These are phyloP conservation scores for Sphagnum contortum DNA, from an alignment of 225 moss, liverwort and hornwort genomes.

Conservation along the genomic window DNA sequence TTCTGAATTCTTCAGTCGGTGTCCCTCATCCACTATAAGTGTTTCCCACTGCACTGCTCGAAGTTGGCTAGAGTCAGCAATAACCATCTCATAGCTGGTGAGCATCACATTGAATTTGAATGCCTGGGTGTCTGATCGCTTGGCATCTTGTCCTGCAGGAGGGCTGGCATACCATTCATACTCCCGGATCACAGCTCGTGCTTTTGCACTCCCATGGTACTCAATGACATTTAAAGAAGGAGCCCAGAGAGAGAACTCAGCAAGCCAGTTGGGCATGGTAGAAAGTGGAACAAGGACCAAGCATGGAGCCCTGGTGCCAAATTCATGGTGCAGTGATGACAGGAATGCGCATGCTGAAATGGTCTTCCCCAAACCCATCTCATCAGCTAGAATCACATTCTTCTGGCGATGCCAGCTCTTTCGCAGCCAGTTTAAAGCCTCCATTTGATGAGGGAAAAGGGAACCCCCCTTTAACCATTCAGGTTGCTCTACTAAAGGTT, in stretches of 20 bases:
- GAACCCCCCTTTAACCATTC: constrained; percentile 55
- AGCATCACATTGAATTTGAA: constrained; percentile 88
- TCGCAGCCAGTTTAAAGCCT: constrained; percentile 82
- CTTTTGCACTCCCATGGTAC: constrained; percentile 74
- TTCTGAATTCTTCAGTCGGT: constrained; percentile 43
- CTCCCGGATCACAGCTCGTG: constrained; percentile 67
- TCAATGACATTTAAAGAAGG: constrained; percentile 79
- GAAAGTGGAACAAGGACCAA: constrained; percentile 67
- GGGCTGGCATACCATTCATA: constrained; percentile 69
- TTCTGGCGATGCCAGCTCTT: constrained; percentile 59
- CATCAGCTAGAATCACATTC: constrained; percentile 78
- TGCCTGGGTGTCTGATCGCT: constrained; percentile 15
- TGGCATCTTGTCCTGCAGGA: constrained; percentile 30
- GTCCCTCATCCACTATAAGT: constrained; percentile 73
- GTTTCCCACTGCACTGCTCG: constrained; percentile 78
- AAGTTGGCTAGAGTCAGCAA: constrained; percentile 61
- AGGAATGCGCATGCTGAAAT: constrained; percentile 70
- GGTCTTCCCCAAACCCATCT: constrained; percentile 75
- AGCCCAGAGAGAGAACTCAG: constrained; percentile 74
- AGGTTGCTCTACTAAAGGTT: constrained; percentile 60
- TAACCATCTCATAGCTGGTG: constrained; percentile 63
- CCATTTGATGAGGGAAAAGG: constrained; percentile 77
- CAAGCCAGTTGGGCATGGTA: constrained; percentile 68
- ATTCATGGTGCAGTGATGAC: constrained; percentile 60
- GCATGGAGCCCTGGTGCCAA: constrained; percentile 55